Evolutionary conservation across 2,329 filamentous ascomycete genomes (phyloP), one percentile per base, ranked within the genome.

Genomic region (Colletotrichum eleusines): DNA sequence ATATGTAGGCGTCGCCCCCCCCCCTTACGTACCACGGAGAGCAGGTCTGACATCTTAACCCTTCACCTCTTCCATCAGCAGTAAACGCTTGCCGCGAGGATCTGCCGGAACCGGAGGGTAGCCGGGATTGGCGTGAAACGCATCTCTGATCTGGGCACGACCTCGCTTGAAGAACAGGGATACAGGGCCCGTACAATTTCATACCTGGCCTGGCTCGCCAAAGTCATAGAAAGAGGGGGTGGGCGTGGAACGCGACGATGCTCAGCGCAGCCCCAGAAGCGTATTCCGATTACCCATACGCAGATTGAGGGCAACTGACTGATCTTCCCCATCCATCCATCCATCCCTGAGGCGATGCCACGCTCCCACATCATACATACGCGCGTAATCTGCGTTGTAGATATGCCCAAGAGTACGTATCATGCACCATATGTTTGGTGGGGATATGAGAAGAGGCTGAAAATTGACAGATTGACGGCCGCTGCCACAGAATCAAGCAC

Each of bases 81-180:
- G 67, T 70, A 70, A 70, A 69, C 66, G 54, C 62, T 66, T 38
- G 18, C 28, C 66, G 51, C 33, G 9, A 26, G 42, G 18, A 6
- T 33, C 23, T 8, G 20, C 33, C 57, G 20, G 20, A 35, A 48
- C 20, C 26, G 33, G 54, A n/a, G n/a, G 18, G 38, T 9, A 33
- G 20, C 35, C 20, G 20, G 31, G n/a, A 11, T 61, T 33, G 11
- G 9, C 18, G 38, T 42, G 42, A n/a, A 64, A 16, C 53, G 23
- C 14, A n/a, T 7, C 59, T 38, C 33, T 61, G n/a, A 9, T 11
- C 63, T 44, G 42, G 35, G 57, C 3, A 48, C 33, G 55, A 58
- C 62, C 64, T 33, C 26, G 28, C 33, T 20, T 1, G 28, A 44
- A 51, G 63, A 14, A 42, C n/a, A 61, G 14, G 44, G 59, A 48